Conservation (phyloP, 2,329 filamentous ascomycete species). For the Fusarium sp. region DNA sequence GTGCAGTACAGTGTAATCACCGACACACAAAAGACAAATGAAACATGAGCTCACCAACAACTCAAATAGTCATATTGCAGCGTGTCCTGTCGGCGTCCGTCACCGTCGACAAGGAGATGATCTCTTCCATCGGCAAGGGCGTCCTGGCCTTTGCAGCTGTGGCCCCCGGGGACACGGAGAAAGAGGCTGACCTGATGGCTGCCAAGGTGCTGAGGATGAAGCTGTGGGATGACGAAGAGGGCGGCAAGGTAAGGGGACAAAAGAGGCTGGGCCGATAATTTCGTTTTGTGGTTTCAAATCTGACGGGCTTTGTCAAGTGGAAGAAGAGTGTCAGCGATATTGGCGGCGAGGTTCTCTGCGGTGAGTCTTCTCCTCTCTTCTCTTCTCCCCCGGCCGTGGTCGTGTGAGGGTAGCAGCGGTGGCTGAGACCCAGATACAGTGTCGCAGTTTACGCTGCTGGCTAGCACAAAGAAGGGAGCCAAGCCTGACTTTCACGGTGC, state of each 20-base stretch:
- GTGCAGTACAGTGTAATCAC: slow-evolving; percentile 10
- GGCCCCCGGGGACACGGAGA: slow-evolving; percentile 87
- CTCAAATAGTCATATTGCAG: slow-evolving; percentile 80
- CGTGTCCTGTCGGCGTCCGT: slow-evolving; percentile 95
- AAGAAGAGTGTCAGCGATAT: slow-evolving; percentile 91
- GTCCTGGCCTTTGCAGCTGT: slow-evolving; percentile 92
- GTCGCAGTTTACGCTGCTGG: slow-evolving; percentile 95
- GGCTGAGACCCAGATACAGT: slow-evolving; percentile 63
- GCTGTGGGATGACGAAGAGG: slow-evolving; percentile 86
- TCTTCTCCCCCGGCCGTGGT: no score
- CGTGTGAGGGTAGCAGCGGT: neutral
- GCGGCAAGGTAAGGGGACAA: slow-evolving; percentile 64
- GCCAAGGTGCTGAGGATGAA: slow-evolving; percentile 89
- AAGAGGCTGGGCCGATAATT: neutral
- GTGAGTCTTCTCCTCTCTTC: slow-evolving; percentile 56
- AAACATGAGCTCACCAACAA: slow-evolving; percentile 18
- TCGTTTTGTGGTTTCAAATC: slow-evolving; percentile 3
- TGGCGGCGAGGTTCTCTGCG: slow-evolving; percentile 90
- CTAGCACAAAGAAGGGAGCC: slow-evolving; percentile 92
- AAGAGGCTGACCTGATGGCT: slow-evolving; percentile 85
- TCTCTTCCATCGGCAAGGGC: slow-evolving; percentile 91
- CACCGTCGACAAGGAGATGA: slow-evolving; percentile 87
- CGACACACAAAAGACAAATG: neutral
- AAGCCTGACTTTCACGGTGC: slow-evolving; percentile 96
- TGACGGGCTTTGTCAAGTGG: slow-evolving; percentile 69